These are phyloP conservation scores for Eutrema salsugineum DNA, from an alignment of 441 rosid genomes.

Conservation along the genomic window DNA sequence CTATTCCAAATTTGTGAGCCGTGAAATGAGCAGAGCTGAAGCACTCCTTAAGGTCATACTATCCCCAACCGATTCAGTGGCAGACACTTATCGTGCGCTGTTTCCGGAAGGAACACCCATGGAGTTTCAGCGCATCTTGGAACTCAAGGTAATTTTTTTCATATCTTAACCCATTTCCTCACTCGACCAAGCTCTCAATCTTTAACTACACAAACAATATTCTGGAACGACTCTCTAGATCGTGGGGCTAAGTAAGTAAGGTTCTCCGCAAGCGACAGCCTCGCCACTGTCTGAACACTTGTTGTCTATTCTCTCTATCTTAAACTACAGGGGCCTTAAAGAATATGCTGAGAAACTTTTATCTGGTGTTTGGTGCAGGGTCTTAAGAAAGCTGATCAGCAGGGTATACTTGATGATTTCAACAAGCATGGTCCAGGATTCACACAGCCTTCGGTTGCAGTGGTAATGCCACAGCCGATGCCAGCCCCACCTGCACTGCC, in stretches of 20 bases:
- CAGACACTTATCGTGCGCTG: slow-evolving; percentile 94
- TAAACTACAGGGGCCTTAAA: no score
- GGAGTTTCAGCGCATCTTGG: slow-evolving; percentile 98
- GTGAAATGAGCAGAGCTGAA: slow-evolving; percentile 99
- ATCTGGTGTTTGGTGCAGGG: slow-evolving; percentile 61
- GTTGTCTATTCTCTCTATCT: no score
- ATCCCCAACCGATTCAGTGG: slow-evolving; percentile 96
- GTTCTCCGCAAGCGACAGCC: no score
- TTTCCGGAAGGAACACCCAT: slow-evolving; percentile 97
- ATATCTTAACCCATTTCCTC: background rate
- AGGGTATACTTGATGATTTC: slow-evolving; percentile 88
- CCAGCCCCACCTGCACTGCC: slow-evolving; percentile 43
- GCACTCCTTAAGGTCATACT: slow-evolving; percentile 98
- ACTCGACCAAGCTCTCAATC: no score
- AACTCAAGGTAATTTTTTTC: slow-evolving; percentile 71
- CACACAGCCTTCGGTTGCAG: slow-evolving; percentile 46
- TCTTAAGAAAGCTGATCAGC: slow-evolving; percentile 92
- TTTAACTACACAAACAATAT: no score
- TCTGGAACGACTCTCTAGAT: no score
- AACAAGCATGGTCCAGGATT: slow-evolving; percentile 82
- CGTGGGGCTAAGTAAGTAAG: no score
- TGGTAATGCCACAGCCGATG: slow-evolving; percentile 44
- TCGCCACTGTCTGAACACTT: no score
- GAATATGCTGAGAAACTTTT: no score
- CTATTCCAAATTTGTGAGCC: slow-evolving; percentile 92